These are phyloP conservation scores for Didymella pomorum DNA, from an alignment of 2,329 filamentous ascomycete genomes.

Conservation along the genomic window DNA sequence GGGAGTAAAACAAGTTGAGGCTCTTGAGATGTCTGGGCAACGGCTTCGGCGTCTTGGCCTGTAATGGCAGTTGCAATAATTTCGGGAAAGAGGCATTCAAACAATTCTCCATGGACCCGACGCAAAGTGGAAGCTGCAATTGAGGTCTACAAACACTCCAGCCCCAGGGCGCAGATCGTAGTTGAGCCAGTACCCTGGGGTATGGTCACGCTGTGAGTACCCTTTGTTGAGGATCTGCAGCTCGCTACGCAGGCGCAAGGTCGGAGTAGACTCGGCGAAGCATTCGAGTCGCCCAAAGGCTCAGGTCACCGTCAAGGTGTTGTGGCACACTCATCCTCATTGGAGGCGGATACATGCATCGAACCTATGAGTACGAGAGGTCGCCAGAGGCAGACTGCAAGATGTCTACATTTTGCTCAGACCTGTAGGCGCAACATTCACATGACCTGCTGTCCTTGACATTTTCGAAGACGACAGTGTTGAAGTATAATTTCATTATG, in stretches of 20 bases:
- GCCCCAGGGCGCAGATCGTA: not conserved
- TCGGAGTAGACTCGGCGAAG: constrained; percentile 22
- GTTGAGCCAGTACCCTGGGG: not conserved
- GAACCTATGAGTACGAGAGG: too few species aligned
- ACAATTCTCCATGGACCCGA: too few species aligned
- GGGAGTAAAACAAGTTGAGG: constrained; percentile 13
- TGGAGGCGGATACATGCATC: too few species aligned
- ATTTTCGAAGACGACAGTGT: not conserved
- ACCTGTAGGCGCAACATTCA: not conserved
- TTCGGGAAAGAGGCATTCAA: not conserved
- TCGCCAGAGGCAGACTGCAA: too few species aligned
- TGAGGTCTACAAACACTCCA: not conserved
- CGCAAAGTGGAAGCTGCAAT: not conserved
- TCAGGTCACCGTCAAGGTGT: not conserved
- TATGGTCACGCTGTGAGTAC: not conserved
- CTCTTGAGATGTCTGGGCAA: constrained; percentile 11
- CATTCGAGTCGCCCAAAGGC: constrained; percentile 1
- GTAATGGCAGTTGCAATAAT: not conserved
- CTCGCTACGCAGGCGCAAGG: not conserved
- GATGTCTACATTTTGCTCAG: too few species aligned
- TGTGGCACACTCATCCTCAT: not conserved
- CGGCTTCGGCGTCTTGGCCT: constrained; percentile 7
- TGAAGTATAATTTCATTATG: constrained; percentile 3
- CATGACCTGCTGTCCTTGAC: not conserved
- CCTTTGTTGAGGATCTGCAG: constrained; percentile 4